Conservation (phyloP, 2,329 filamentous ascomycete species). For the Geoglossum cookeanum region DNA sequence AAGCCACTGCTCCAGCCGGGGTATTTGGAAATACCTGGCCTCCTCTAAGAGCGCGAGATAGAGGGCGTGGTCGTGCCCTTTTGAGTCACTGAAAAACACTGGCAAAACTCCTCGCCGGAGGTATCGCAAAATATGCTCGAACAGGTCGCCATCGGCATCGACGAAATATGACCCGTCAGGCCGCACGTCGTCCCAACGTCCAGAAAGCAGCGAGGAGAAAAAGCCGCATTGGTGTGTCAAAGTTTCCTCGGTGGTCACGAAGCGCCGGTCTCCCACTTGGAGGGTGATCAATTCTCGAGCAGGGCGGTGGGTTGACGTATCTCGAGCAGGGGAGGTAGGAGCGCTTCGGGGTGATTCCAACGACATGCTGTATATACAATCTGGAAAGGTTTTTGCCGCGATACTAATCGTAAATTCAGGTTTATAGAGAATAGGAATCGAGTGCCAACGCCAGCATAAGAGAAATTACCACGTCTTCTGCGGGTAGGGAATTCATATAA, state of each 20-base stretch:
- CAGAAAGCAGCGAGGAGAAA: constrained; percentile 13
- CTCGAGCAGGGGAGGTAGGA: too few relatives aligned
- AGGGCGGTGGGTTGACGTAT: too few relatives aligned
- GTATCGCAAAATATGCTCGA: constrained; percentile 19
- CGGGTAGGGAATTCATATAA: too few relatives aligned
- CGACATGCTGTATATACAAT: too few relatives aligned
- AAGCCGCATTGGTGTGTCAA: constrained; percentile 12
- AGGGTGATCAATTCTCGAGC: neutral
- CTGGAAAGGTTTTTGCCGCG: too few relatives aligned
- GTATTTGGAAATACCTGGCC: constrained; percentile 19
- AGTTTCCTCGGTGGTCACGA: constrained; percentile 10
- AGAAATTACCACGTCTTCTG: too few relatives aligned
- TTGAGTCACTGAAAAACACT: constrained; percentile 17
- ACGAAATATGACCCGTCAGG: constrained; percentile 21
- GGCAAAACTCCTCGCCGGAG: constrained; percentile 18
- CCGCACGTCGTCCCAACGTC: constrained; percentile 11
- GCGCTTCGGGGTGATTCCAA: too few relatives aligned
- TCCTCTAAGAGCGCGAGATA: constrained; percentile 18
- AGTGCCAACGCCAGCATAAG: too few relatives aligned
- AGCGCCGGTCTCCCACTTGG: constrained; percentile 5
- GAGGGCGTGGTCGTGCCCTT: constrained; percentile 17
- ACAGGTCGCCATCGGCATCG: constrained; percentile 20
- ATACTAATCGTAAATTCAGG: too few relatives aligned
- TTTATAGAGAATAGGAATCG: too few relatives aligned
- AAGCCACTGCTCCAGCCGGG: constrained; percentile 17